Percentiles rank a stretch among this genome's conserved stretches.
phyloP scores from a whole-genome alignment of 805 yeast genomes.

The Kazachstania psychrophila region DNA sequence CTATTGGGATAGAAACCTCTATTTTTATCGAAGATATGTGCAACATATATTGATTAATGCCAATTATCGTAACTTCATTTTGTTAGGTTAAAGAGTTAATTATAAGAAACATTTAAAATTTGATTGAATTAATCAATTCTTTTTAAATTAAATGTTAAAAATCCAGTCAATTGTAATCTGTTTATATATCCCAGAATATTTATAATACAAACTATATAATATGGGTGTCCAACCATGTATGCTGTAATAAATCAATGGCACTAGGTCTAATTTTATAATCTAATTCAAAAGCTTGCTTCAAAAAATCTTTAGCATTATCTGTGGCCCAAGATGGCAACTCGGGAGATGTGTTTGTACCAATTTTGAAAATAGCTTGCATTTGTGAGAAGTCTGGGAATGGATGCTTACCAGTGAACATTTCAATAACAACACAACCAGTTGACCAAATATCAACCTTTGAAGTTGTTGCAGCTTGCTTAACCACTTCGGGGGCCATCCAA shows the following conservation, averaged over 20 bases:
- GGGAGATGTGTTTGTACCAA: constrained; percentile 81
- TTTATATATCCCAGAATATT: neutral
- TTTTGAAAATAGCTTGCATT: constrained; percentile 93
- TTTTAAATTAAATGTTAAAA: no score
- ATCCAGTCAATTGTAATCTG: no score
- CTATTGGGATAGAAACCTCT: no score
- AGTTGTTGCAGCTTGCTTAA: constrained; percentile 84
- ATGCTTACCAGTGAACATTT: constrained; percentile 92
- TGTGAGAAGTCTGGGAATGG: constrained; percentile 93
- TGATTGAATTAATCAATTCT: no score
- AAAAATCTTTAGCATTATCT: constrained; percentile 55
- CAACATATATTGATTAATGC: no score
- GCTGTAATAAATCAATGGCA: constrained; percentile 59
- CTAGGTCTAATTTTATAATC: constrained; percentile 67
- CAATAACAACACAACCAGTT: constrained; percentile 86
- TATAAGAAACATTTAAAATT: no score
- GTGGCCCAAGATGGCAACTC: constrained; percentile 69
- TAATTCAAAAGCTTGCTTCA: constrained; percentile 57
- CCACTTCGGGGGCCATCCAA: constrained; percentile 99
- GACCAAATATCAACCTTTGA: constrained; percentile 96
- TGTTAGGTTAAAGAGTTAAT: no score
- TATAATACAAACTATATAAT: constrained; percentile 6
- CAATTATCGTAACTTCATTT: no score
- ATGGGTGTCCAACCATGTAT: constrained; percentile 31
- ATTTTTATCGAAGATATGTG: no score